Evolutionary conservation across 768 basidiomycete genomes (phyloP).

Genomic region (Panaeolus papilionaceus): DNA sequence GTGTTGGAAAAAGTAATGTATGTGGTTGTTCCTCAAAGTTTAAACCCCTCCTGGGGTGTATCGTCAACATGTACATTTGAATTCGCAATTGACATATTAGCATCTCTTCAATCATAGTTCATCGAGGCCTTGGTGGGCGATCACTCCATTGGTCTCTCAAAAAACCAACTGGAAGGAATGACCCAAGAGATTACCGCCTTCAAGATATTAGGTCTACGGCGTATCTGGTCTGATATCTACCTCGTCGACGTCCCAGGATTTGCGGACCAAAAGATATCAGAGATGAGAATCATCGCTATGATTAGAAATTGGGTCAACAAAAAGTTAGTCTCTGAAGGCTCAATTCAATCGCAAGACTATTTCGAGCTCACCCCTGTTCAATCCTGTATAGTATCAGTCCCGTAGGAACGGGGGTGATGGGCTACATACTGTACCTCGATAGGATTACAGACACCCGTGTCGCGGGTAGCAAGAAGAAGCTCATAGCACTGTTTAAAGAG

Average conservation of each 20-base stretch:
- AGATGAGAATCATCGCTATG: background rate
- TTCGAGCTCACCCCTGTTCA: background rate
- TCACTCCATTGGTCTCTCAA: background rate
- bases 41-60: background rate
- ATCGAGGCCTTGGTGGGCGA: background rate
- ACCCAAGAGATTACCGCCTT: background rate
- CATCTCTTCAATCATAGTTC: background rate
- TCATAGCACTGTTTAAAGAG: background rate
- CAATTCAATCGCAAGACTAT: background rate
- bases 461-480: background rate
- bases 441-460: constrained; percentile 6
- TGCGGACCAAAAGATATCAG: constrained; percentile 6
- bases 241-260: background rate
- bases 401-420: background rate
- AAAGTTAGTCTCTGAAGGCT: background rate
- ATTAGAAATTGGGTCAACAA: background rate
- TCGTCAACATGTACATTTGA: background rate
- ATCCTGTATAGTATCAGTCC: background rate
- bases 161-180: background rate
- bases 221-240: constrained; percentile 1
- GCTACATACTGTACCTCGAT: constrained; percentile 2
- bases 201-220: background rate
- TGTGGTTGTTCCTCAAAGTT: background rate
- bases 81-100: too few relatives aligned
- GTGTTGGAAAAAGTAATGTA: background rate